A percentile compares a stretch with the other conserved stretches of the same genome.
These are phyloP conservation scores for Phytophthora litchii DNA, from an alignment of 352 stramenopile species.

Conservation along the genomic window DNA sequence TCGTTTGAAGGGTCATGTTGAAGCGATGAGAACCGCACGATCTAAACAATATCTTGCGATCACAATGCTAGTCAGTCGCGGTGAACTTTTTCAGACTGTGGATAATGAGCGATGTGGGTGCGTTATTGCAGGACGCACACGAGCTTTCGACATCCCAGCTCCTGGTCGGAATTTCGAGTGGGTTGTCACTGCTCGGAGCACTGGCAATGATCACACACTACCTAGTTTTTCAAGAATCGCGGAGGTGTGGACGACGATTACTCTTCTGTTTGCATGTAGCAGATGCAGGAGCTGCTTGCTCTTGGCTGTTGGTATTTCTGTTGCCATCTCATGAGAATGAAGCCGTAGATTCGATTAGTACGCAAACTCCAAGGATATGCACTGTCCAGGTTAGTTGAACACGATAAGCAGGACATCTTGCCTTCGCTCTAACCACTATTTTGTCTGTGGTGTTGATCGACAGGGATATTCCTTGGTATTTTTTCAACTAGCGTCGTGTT, in stretches of 20 bases:
- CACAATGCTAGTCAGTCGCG: slow-evolving; percentile 4
- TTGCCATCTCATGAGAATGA: slow-evolving; percentile 23
- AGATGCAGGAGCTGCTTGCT: slow-evolving; percentile 47
- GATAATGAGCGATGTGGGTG: slow-evolving; percentile 17
- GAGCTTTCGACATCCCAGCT: slow-evolving; percentile 49
- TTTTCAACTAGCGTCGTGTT: slow-evolving; percentile 65
- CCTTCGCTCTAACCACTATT: slow-evolving; percentile 2
- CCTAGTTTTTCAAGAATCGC: slow-evolving; percentile 62
- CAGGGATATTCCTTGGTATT: slow-evolving; percentile 74
- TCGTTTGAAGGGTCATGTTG: slow-evolving; percentile 26
- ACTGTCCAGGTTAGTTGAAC: slow-evolving; percentile 39
- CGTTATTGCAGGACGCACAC: slow-evolving; percentile 10
- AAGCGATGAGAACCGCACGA: slow-evolving; percentile 19
- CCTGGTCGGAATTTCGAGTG: slow-evolving; percentile 49
- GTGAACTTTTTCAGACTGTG: not conserved
- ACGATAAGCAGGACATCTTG: not conserved
- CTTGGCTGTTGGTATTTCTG: slow-evolving; percentile 63
- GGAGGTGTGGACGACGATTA: slow-evolving; percentile 64
- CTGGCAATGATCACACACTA: slow-evolving; percentile 65
- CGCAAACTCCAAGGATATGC: slow-evolving; percentile 33
- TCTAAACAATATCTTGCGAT: slow-evolving; percentile 11
- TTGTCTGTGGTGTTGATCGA: not conserved
- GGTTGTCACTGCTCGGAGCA: slow-evolving; percentile 48
- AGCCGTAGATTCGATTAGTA: not conserved
- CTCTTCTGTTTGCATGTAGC: slow-evolving; percentile 71